A percentile compares a stretch with the other conserved stretches of the same genome.
Evolutionary conservation across 1,284 basidiomycete genomes (phyloP).

Genomic region (Pseudomicrostroma phylloplanum): DNA sequence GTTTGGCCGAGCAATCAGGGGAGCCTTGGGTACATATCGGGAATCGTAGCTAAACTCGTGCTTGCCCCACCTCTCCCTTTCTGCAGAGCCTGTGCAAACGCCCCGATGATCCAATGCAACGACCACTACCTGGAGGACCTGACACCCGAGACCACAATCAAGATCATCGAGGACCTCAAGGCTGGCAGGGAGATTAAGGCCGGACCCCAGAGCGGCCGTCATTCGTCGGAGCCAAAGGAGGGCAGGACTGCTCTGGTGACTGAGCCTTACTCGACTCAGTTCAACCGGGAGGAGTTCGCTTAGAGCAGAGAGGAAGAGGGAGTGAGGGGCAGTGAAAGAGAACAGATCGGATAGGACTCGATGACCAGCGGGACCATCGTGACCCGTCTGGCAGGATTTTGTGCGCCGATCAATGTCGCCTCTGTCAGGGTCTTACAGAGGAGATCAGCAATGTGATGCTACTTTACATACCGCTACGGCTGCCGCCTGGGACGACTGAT

Average conservation of each 20-base stretch:
- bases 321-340: constrained; percentile 62
- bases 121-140: constrained; percentile 99
- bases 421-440: too few species aligned
- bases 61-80: neutral
- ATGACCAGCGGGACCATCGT: too few species aligned
- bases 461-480: too few species aligned
- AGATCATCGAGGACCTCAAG: constrained; percentile 75
- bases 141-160: constrained; percentile 81
- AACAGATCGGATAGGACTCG: neutral
- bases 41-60: neutral
- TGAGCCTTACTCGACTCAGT: constrained; percentile 87
- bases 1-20: neutral
- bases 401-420: too few species aligned
- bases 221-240: constrained; percentile 75
- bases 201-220: constrained; percentile 80
- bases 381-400: too few species aligned
- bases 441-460: too few species aligned
- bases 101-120: constrained; percentile 95
- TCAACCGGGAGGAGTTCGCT: constrained; percentile 78
- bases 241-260: constrained; percentile 69
- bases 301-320: constrained; percentile 46
- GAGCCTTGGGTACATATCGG: neutral
- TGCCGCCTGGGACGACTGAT: too few species aligned
- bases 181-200: constrained; percentile 81
- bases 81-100: constrained; percentile 82